Evolutionary conservation across 208 protist genomes (phyloP).

Genomic region (Acanthamoeba triangularis): DNA sequence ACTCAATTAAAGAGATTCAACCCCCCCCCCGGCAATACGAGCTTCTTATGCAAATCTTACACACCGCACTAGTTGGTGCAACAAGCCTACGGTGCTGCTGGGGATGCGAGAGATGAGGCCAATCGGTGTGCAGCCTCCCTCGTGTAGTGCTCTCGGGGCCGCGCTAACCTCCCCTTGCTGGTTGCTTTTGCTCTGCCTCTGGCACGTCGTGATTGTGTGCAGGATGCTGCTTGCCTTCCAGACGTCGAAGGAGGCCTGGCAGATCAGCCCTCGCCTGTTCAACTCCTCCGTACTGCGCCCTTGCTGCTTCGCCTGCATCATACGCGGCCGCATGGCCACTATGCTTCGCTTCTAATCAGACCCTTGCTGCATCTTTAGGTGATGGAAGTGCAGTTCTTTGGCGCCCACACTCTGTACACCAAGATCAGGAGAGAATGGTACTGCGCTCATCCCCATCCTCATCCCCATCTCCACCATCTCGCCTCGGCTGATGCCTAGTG

Average conservation of each 20-base stretch:
- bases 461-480: too few relatives aligned
- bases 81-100: slow-evolving; percentile 30
- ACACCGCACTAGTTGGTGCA: slow-evolving; percentile 47
- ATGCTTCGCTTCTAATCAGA: not conserved
- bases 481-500: not conserved
- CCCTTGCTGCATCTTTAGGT: not conserved
- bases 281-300: not conserved
- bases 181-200: not conserved
- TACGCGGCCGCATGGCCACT: not conserved
- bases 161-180: not conserved
- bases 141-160: too few relatives aligned
- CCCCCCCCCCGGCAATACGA: not conserved
- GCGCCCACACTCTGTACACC: slow-evolving; percentile 54
- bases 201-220: not conserved
- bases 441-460: not conserved
- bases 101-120: not conserved
- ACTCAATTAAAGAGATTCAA: not conserved
- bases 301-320: not conserved
- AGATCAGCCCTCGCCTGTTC: slow-evolving; percentile 15
- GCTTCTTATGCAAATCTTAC: not conserved
- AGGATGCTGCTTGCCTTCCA: slow-evolving; percentile 25
- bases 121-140: not conserved
- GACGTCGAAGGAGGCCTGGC: slow-evolving; percentile 42
- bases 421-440: slow-evolving; percentile 49
- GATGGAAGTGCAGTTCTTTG: slow-evolving; percentile 68